Base-by-base conservation (phyloP, 192 early-diverging fungal species). In the Chytriomyces confervae region DNA sequence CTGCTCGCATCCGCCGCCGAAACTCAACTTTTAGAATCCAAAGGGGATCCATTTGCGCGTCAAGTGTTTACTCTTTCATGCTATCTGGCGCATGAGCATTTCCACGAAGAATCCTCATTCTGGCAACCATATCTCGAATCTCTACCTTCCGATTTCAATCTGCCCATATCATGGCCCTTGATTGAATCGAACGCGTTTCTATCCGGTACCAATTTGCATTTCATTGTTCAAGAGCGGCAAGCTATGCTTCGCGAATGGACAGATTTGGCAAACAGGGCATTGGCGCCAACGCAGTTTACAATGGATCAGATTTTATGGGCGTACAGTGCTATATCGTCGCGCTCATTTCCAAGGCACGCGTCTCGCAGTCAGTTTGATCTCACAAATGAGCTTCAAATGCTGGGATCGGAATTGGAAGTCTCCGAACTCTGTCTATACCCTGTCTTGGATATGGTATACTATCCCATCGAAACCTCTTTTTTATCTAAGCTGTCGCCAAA, bases 381-480 rank as follows among this genome's bases (percentile, higher is more conserved):
- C 36, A 36, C 36, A 36, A 36, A 36, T 36, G 53, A 57, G 16
- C 13, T 57, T 3, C 27, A 70, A 13, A 44, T 27, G 23, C 46
- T 51, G n/a, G 16, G 57, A 7, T 18, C 72, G 23, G 36, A 1
- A 1, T 18, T 80, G 11, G 20, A 60, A 36, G 36, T 36, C 36
- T 36, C 36, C n/a, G 86, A 85, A 66, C 57, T 87, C 20, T 87
- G 86, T 77, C 68, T 87, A 7, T 87, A 83, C 71, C 86, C 86
- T 2, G 78, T 85, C 10, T 73, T 87, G 61, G 86, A 87, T 65
- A 82, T 87, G 83, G 66, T 87, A 20, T 36, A 36, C 36, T 36
- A 36, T 36, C 36, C 36, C 36, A 36, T 36, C 36, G 36, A 36
- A 36, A 36, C 36, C 36, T 36, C 36, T 1, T 2, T 36, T 36